A percentile compares a stretch with the other conserved stretches of the same genome.
Evolutionary conservation across 495 filamentous ascomycete species (phyloP).

Genomic region (Venustampulla echinocandica): DNA sequence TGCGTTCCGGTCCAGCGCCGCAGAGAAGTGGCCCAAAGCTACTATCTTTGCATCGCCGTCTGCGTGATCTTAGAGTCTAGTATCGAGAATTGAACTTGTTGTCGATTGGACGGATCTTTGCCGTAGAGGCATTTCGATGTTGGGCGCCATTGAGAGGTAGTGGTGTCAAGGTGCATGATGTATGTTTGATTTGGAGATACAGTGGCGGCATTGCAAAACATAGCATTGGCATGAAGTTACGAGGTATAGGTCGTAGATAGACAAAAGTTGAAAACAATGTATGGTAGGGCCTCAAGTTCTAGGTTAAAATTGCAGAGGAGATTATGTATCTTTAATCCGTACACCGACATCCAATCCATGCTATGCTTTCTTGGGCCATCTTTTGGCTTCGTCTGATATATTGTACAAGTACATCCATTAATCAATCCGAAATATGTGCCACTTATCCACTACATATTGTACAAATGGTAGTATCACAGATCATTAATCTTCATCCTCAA

Average conservation of each 20-base stretch:
- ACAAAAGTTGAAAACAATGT: conserved; percentile 15
- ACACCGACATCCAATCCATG: not conserved
- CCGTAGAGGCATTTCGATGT: not conserved
- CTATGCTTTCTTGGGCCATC: too few species aligned
- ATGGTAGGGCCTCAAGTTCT: conserved; percentile 5
- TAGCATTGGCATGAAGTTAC: conserved; percentile 7
- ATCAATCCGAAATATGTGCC: conserved; percentile 12
- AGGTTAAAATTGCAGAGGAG: conserved; percentile 10
- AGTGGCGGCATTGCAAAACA: not conserved
- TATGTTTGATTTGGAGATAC: too few species aligned
- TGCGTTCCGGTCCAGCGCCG: conserved; percentile 55
- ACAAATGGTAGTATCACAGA: not conserved
- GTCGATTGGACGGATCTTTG: not conserved
- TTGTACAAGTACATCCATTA: not conserved
- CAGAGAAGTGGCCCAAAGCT: conserved; percentile 63
- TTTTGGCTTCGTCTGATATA: not conserved
- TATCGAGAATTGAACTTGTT: not conserved
- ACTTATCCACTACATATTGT: conserved; percentile 1
- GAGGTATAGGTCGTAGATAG: conserved; percentile 12
- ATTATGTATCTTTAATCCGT: conserved; percentile 6
- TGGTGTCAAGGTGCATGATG: too few species aligned
- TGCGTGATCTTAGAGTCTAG: not conserved
- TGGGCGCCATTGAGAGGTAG: too few species aligned
- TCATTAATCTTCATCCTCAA: conserved; percentile 11
- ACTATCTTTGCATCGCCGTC: conserved; percentile 41